Conservation (phyloP, 148 eudicot species). For the Chenopodium album region DNA sequence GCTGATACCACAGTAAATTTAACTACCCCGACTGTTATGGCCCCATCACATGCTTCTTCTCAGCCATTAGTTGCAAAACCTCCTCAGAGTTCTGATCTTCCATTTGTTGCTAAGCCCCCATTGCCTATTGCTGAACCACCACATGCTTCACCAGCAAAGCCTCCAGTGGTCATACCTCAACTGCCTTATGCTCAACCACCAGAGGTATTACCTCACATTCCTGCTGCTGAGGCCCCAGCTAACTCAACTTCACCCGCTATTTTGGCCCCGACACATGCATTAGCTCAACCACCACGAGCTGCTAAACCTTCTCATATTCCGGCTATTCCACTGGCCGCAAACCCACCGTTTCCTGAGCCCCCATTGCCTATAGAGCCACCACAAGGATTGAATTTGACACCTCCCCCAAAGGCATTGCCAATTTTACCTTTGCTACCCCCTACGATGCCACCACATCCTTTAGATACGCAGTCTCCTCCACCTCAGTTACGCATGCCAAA, state of each 20-base stretch:
- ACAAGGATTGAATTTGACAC: conserved; percentile 6
- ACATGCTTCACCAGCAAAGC: not conserved
- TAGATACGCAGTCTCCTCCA: conserved; percentile 15
- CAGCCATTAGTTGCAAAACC: conserved; percentile 15
- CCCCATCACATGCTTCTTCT: conserved; percentile 14
- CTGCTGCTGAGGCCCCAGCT: not conserved
- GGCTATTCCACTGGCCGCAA: conserved; percentile 26
- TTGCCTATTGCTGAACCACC: conserved; percentile 22
- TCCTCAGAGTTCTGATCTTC: conserved; percentile 25
- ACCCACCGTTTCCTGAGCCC: conserved; percentile 14
- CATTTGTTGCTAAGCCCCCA: conserved; percentile 24
- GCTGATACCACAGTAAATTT: not conserved
- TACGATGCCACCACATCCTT: conserved; percentile 10
- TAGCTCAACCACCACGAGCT: conserved; percentile 13
- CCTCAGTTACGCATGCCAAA: not conserved
- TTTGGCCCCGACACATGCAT: conserved; percentile 7
- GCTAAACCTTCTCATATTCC: conserved; percentile 23
- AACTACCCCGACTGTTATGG: not conserved
- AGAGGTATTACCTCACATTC: not conserved
- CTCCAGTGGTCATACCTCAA: conserved; percentile 10
- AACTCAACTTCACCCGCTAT: not conserved
- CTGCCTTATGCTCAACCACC: conserved; percentile 21
- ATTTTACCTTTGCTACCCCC: conserved; percentile 10
- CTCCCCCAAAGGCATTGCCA: conserved; percentile 10
- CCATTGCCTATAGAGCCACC: conserved; percentile 24